Evolutionary conservation across 1,284 basidiomycete genomes (phyloP).

Genomic region (Fomes fomentarius): DNA sequence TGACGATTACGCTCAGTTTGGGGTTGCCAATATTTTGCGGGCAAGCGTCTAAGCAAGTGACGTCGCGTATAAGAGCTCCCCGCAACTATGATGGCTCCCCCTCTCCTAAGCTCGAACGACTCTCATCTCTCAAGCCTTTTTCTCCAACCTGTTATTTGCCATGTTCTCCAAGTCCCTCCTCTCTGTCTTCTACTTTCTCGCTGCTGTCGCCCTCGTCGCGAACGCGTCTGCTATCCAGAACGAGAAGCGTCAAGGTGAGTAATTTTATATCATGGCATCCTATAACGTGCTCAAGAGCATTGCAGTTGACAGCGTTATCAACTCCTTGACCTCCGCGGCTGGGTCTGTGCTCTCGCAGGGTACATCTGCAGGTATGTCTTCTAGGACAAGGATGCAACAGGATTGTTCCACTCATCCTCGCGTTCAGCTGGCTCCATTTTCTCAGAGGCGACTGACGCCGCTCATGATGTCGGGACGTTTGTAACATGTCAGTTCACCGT

Average conservation of each 20-base stretch:
- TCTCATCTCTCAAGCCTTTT: background rate
- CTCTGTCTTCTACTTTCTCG: constrained; percentile 16
- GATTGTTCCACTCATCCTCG: background rate
- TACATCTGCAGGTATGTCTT: constrained; percentile 15
- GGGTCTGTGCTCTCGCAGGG: constrained; percentile 28
- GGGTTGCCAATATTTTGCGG: background rate
- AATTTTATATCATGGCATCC: background rate
- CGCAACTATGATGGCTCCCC: background rate
- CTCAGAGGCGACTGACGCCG: constrained; percentile 30
- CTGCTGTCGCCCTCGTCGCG: constrained; percentile 15
- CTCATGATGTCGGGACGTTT: constrained; percentile 38
- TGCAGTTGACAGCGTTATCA: constrained; percentile 31
- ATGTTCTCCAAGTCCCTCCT: constrained; percentile 21
- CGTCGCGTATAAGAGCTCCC: constrained; percentile 6
- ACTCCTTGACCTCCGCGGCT: constrained; percentile 33
- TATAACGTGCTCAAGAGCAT: background rate
- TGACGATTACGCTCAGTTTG: background rate
- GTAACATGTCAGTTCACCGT: constrained; percentile 44
- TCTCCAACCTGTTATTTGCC: background rate
- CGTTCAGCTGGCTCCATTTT: constrained; percentile 20
- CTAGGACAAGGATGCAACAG: background rate
- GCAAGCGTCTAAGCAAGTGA: background rate
- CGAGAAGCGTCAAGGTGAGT: constrained; percentile 15
- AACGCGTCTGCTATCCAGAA: constrained; percentile 16
- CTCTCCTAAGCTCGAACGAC: background rate